Conservation (phyloP, 169 alveolate species). For the Plasmodium fragile region DNA sequence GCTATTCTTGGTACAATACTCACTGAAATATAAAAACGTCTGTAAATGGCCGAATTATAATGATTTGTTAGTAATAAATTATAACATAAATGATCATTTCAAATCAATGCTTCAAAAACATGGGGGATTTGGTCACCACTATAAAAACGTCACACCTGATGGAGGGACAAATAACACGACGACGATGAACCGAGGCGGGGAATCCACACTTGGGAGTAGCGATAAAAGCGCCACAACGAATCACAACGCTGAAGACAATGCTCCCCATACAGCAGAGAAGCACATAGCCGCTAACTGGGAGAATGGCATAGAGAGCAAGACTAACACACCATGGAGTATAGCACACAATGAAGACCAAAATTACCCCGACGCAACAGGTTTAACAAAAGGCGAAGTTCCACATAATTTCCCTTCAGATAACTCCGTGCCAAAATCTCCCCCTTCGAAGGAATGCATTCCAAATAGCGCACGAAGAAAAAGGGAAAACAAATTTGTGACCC, state of each 20-base stretch:
- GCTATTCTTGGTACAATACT: slow-evolving; percentile 64
- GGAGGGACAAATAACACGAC: background rate
- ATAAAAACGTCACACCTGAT: slow-evolving; percentile 8
- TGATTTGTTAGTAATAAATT: slow-evolving; percentile 58
- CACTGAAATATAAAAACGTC: slow-evolving; percentile 51
- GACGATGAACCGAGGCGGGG: background rate
- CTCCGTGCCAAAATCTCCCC: background rate
- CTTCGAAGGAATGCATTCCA: background rate
- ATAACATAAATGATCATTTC: slow-evolving; percentile 63
- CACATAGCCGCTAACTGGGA: background rate
- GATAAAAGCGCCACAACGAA: background rate
- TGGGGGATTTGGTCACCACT: slow-evolving; percentile 27
- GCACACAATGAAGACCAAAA: background rate
- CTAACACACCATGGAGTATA: background rate
- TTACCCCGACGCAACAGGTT: background rate
- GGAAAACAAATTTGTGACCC: slow-evolving; percentile 22
- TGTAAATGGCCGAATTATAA: slow-evolving; percentile 74
- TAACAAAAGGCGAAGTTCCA: background rate
- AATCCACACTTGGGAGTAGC: background rate
- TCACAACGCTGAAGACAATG: background rate
- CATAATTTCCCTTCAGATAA: background rate
- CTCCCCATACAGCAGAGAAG: background rate
- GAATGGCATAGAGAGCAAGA: background rate
- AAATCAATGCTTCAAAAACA: slow-evolving; percentile 32
- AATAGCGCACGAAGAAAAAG: slow-evolving; percentile 2